Evolutionary conservation across 192 early-diverging fungal species (phyloP), one percentile per base, ranked within the genome.

Genomic region (Allomyces macrogynus): DNA sequence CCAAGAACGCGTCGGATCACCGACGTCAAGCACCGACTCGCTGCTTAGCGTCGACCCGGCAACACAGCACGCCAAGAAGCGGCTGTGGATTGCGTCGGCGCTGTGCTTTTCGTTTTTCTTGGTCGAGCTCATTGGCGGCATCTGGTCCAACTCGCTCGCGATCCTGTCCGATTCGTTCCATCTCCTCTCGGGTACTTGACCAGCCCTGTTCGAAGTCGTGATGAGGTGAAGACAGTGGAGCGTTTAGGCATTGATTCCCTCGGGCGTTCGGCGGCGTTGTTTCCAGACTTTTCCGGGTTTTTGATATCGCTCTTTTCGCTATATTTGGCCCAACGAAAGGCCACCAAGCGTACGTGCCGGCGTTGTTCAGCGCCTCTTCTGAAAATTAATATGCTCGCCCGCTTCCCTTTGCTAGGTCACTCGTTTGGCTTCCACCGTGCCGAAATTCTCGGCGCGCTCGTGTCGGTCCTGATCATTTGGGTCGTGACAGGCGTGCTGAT

Each of bases 401-500:
- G 24, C 68, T 62, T 42, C 63, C 49, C 63, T 5, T 62, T 62
- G 49, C n/a, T 23, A 68, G 57, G 22, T n/a, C 80, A 84, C 67
- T 81, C 81, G 18, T 91, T 82, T 72, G 88, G 89, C 27, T 90
- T 80, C 62, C 76, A 89, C 64, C 80, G 89, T 27, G 81, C 85
- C 22, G 86, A 91, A 67, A 85, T 90, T 25, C 71, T 91, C 57
- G 89, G 86, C 43, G 89, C 89, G 10, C 72, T 90, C 10, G 63
- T 76, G 57, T 89, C 87, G n/a, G 85, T 84, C 24, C 77, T 87
- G 24, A 69, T 85, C n/a, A 87, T 91, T 62, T 91, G 89, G 89
- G 71, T 79, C 11, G 64, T 91, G 25, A 90, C 89, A 0, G 67
- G 74, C 5, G 69, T 70, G 60, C 69, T 91, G n/a, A 80, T 90